Conservation (phyloP, 805 yeast genomes). For the Pichia exigua region DNA sequence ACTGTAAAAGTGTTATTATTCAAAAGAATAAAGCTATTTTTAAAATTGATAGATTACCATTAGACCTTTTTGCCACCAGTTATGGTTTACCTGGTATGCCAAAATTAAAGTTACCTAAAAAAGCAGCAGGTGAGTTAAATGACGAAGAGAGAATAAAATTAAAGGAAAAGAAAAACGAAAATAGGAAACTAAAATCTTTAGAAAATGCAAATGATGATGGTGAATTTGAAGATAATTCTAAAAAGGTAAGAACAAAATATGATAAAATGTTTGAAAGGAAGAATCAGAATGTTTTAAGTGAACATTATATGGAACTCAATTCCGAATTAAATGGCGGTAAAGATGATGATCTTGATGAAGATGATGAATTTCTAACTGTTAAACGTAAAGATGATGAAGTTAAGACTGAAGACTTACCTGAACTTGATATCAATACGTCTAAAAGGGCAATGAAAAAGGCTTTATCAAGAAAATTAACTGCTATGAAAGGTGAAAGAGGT, state of each 20-base stretch:
- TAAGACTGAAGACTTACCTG: conserved; percentile 57
- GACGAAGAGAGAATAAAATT: conserved; percentile 34
- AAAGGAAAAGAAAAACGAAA: conserved; percentile 73
- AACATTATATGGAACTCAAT: conserved; percentile 75
- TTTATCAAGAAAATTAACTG: conserved; percentile 70
- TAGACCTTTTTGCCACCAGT: conserved; percentile 79
- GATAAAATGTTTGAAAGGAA: conserved; percentile 94
- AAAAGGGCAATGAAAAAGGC: conserved; percentile 83
- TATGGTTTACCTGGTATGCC: conserved; percentile 97
- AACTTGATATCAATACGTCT: conserved; percentile 50
- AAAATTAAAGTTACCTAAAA: conserved; percentile 61
- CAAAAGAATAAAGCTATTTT: conserved; percentile 87
- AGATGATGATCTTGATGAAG: conserved; percentile 39
- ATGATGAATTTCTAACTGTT: conserved; percentile 72
- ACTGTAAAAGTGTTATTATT: conserved; percentile 73
- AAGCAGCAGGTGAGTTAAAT: conserved; percentile 32
- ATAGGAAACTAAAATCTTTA: conserved; percentile 58
- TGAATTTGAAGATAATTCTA: conserved; percentile 36
- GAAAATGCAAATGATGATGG: conserved; percentile 59
- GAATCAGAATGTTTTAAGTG: conserved; percentile 86
- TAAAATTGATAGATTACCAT: conserved; percentile 65
- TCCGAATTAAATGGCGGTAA: conserved; percentile 28
- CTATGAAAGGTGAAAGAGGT: conserved; percentile 47
- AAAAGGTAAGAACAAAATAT: conserved; percentile 71
- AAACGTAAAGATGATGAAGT: conserved; percentile 72